Percentiles rank a stretch among this genome's conserved stretches.
phyloP scores from a whole-genome alignment of 768 basidiomycete genomes.

The Tricholomella constricta region DNA sequence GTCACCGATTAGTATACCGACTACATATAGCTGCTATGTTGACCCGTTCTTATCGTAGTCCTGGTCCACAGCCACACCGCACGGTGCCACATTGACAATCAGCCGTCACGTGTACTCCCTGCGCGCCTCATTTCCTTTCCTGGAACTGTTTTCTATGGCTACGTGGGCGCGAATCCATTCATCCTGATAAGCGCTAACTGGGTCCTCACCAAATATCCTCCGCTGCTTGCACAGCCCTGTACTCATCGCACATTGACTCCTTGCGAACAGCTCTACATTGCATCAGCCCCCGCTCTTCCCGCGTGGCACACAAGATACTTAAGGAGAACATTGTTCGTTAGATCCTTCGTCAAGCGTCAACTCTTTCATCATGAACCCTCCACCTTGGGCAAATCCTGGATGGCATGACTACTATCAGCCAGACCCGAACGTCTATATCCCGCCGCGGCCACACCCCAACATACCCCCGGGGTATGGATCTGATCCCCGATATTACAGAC shows the following conservation, averaged over 20 bases:
- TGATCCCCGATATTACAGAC: neutral
- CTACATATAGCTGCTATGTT: no score
- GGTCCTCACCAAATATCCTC: neutral
- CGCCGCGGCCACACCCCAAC: neutral
- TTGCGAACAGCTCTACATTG: neutral
- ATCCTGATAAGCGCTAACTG: neutral
- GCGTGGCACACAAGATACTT: neutral
- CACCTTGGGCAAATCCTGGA: constrained; percentile 7
- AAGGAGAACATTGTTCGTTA: neutral
- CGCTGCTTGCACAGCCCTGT: neutral
- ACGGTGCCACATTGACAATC: neutral
- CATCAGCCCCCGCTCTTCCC: neutral
- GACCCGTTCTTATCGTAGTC: no score
- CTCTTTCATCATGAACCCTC: constrained; percentile 2
- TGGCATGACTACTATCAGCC: constrained; percentile 6
- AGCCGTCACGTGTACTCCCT: neutral
- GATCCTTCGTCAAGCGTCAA: neutral
- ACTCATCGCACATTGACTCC: neutral
- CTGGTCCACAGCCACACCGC: no score
- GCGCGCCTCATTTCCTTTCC: neutral
- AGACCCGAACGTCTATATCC: constrained; percentile 12
- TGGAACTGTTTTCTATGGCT: neutral
- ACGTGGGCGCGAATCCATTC: neutral
- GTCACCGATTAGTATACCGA: no score
- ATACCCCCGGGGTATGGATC: constrained; percentile 1